Evolutionary conservation across 2,329 filamentous ascomycete species (phyloP), one percentile per base, ranked within the genome.

Genomic region (Chaetomiaceae sp.): DNA sequence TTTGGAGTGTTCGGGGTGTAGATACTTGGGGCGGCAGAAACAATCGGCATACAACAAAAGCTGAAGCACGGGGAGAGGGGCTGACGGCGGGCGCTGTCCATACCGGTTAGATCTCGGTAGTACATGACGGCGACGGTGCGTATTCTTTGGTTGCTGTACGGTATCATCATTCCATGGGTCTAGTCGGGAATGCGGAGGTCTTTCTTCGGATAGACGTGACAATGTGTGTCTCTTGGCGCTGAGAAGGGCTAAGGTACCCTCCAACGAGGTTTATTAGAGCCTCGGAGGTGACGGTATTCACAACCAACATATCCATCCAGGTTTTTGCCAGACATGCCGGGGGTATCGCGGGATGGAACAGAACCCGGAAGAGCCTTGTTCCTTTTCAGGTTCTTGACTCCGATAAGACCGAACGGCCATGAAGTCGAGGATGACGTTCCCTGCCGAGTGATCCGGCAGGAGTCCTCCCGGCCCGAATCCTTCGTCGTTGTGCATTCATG

Each of bases 11-110:
- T 42, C 20, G 37, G 36, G 17, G 37, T 20, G 11, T 38, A 42
- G 43, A 52, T 55, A 52, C 48, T 44, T 48, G 8, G 48, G 53
- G n/a, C n/a, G n/a, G n/a, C n/a, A n/a, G 43, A 31, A 39, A 19
- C 23, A n/a, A 43, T 42, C 33, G 49, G 48, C 43, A 47, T 55
- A 47, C 37, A 47, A 47, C 53, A 49, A 56, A 49, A 40, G 23
- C 39, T 25, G 33, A 38, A 34, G 27, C 9, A 11, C 27, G 14
- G 8, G 14, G 49, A 15, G 25, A 33, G 17, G 33, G 39, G n/a
- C 17, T 19, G 37, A n/a, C 19, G n/a, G 9, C 20, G 34, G 34
- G 6, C 17, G 46, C 11, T 37, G 11, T 45, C 20, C 34, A 15
- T 37, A 17, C 34, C 27, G 36, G 11, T 23, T 45, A 15, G 3